These are phyloP conservation scores for Cryptococcus sp. DNA, from an alignment of 1,284 basidiomycete species.

Conservation along the genomic window DNA sequence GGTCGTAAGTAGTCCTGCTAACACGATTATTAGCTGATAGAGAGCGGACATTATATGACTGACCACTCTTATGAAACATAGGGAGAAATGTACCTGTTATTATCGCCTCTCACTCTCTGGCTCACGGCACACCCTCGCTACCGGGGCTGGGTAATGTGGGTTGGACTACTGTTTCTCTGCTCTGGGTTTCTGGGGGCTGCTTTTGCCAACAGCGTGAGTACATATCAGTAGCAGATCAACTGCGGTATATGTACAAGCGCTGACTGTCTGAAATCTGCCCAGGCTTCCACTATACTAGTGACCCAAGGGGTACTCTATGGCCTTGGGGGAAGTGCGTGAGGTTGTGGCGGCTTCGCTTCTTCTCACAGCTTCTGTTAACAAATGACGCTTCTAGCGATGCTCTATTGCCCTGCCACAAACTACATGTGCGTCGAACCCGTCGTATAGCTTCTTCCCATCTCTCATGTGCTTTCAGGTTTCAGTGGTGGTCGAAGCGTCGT, in stretches of 20 bases:
- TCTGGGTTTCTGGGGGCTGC: conserved; percentile 20
- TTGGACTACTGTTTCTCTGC: conserved; percentile 17
- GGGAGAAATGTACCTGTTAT: conserved; percentile 29
- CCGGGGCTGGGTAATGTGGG: conserved; percentile 22
- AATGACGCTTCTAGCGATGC: conserved; percentile 11
- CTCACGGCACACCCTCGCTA: conserved; percentile 20
- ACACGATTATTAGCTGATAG: no score
- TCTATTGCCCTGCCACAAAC: conserved; percentile 27
- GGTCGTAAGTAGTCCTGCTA: conserved; percentile 13
- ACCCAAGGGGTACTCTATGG: conserved; percentile 28
- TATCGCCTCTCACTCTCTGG: conserved; percentile 21
- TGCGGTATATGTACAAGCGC: background rate
- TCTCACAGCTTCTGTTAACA: background rate
- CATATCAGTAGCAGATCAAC: background rate
- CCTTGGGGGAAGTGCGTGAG: conserved; percentile 25
- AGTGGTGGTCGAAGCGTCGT: conserved; percentile 24
- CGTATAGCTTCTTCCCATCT: background rate
- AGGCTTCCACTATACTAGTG: conserved; percentile 17
- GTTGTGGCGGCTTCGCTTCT: background rate
- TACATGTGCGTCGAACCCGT: conserved; percentile 20
- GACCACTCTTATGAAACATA: background rate
- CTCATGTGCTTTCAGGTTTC: conserved; percentile 19
- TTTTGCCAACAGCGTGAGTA: conserved; percentile 15
- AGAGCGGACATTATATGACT: no score
- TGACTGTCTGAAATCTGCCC: background rate